Percentiles rank a stretch among this genome's conserved stretches.
phyloP scores from a whole-genome alignment of 331 rosid species.

The Spiraea crenata region DNA sequence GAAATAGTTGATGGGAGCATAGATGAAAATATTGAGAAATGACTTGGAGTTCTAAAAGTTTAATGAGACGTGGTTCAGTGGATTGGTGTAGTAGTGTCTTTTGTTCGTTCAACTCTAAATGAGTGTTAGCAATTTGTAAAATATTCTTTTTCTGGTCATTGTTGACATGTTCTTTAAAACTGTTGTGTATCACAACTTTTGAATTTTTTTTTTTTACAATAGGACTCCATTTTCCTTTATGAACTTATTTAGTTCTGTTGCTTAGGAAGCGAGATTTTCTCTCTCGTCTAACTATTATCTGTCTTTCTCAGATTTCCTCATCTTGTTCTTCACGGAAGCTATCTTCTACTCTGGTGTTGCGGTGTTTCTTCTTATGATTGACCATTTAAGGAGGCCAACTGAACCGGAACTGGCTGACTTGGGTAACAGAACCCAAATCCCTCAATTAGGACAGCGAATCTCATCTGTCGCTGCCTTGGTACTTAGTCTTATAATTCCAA shows the following conservation, averaged over 20 bases:
- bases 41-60: not conserved
- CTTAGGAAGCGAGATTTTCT: not conserved
- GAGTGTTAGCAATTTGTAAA: not conserved
- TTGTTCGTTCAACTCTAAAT: slow-evolving; percentile 11
- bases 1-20: slow-evolving; percentile 3
- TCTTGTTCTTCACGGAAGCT: slow-evolving; percentile 96
- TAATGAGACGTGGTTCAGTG: slow-evolving; percentile 4
- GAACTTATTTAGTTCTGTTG: not conserved
- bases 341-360: slow-evolving; percentile 91
- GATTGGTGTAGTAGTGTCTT: slow-evolving; percentile 3
- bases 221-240: not conserved
- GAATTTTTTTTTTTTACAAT: not conserved
- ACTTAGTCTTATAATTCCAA: slow-evolving; percentile 90
- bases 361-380: slow-evolving; percentile 66
- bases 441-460: slow-evolving; percentile 68
- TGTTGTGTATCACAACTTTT: slow-evolving; percentile 14
- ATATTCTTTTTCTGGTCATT: too few relatives aligned
- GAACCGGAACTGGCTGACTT: slow-evolving; percentile 33
- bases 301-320: slow-evolving; percentile 83
- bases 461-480: slow-evolving; percentile 77
- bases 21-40: slow-evolving; percentile 6
- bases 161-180: not conserved
- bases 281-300: slow-evolving; percentile 10
- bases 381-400: slow-evolving; percentile 55
- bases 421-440: slow-evolving; percentile 31